phyloP scores from a whole-genome alignment of 2,329 filamentous ascomycete species.

The Stromatinia cepivora region DNA sequence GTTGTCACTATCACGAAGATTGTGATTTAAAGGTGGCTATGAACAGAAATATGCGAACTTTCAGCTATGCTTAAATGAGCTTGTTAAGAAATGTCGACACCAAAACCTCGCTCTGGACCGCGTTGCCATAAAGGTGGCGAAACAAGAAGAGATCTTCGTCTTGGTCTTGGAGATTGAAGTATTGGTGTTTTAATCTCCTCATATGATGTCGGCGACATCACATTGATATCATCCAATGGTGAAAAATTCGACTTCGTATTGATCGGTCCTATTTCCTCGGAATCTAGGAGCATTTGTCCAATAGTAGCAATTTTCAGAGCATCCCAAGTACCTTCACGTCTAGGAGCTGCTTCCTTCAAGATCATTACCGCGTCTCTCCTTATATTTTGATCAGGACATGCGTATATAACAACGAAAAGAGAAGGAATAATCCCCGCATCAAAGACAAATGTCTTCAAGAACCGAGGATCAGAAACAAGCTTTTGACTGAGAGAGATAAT shows the following conservation, averaged over 20 bases:
- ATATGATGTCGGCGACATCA: constrained; percentile 14
- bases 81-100: neutral
- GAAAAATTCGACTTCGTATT: constrained; percentile 6
- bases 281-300: constrained; percentile 23
- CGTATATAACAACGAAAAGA: constrained; percentile 30
- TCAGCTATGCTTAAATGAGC: neutral
- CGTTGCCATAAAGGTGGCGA: constrained; percentile 20
- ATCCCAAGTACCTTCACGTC: constrained; percentile 33
- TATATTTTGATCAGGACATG: constrained; percentile 25
- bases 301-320: constrained; percentile 26
- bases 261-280: constrained; percentile 20
- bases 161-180: constrained; percentile 12
- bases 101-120: constrained; percentile 5
- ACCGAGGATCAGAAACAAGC: constrained; percentile 25
- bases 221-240: constrained; percentile 12
- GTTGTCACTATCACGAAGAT: neutral
- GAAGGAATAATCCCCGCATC: constrained; percentile 32
- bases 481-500: constrained; percentile 26
- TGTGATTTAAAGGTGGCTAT: neutral
- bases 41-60: neutral
- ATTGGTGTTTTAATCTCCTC: constrained; percentile 18
- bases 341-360: constrained; percentile 25
- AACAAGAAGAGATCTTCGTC: constrained; percentile 22
- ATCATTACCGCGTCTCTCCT: constrained; percentile 30
- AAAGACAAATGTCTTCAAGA: constrained; percentile 32